These are phyloP conservation scores for Balamuthia mandrillaris DNA, from an alignment of 208 protist genomes.

Conservation along the genomic window DNA sequence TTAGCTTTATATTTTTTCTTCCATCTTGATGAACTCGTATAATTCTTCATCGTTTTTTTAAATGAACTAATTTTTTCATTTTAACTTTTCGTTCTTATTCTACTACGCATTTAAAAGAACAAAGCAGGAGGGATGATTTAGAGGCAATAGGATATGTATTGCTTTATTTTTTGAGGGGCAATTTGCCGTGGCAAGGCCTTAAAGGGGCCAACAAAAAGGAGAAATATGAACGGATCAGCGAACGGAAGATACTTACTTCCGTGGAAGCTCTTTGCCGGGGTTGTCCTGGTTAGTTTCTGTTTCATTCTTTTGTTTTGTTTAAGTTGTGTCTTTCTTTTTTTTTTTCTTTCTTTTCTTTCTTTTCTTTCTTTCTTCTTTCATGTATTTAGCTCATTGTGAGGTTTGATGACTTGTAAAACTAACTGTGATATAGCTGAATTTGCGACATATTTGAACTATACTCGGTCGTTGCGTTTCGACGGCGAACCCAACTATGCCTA, in stretches of 20 bases:
- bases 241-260: constrained; percentile 93
- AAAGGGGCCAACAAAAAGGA: constrained; percentile 94
- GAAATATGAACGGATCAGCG: constrained; percentile 97
- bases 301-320: neutral
- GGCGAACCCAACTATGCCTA: constrained; percentile 98
- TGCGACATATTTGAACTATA: constrained; percentile 95
- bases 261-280: constrained; percentile 92
- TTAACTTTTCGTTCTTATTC: neutral
- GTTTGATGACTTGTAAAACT: too few relatives aligned
- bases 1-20: constrained; percentile 21
- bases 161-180: constrained; percentile 98
- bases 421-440: constrained; percentile 82
- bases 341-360: neutral
- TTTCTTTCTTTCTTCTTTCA: neutral
- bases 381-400: too few relatives aligned
- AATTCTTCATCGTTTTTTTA: neutral
- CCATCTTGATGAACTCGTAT: neutral
- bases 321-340: neutral
- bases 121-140: constrained; percentile 92
- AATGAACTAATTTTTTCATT: neutral
- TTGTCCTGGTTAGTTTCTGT: constrained; percentile 44
- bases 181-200: constrained; percentile 93
- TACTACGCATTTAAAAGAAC: constrained; percentile 60
- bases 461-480: constrained; percentile 92
- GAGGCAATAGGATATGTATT: constrained; percentile 97